These are phyloP conservation scores for Ceratocystiopsis brevicomis DNA, from an alignment of 2,329 filamentous ascomycete species.

Conservation along the genomic window DNA sequence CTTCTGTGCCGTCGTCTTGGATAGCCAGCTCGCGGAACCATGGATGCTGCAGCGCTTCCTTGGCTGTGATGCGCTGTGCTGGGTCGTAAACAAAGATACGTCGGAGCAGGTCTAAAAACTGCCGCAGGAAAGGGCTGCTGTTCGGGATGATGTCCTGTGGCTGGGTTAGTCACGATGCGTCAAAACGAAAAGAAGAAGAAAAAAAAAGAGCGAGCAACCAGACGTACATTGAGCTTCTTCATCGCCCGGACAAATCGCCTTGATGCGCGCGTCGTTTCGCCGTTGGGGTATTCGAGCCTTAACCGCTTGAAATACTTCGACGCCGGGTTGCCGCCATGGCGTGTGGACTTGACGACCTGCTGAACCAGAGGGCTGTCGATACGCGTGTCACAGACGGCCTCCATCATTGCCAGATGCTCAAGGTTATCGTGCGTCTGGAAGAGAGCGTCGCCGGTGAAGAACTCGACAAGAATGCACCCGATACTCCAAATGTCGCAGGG, in stretches of 20 bases:
- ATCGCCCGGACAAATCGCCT: slow-evolving; percentile 52
- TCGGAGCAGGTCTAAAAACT: slow-evolving; percentile 44
- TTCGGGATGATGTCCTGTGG: slow-evolving; percentile 48
- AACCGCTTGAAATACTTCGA: slow-evolving; percentile 52
- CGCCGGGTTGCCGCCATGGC: slow-evolving; percentile 40
- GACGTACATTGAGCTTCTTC: slow-evolving; percentile 40
- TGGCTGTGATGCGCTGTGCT: slow-evolving; percentile 43
- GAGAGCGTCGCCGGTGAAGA: slow-evolving; percentile 51
- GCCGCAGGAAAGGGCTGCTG: slow-evolving; percentile 37
- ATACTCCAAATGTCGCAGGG: slow-evolving; percentile 61
- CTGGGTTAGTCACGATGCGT: slow-evolving; percentile 19
- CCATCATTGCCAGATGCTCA: slow-evolving; percentile 61
- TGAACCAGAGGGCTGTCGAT: slow-evolving; percentile 41
- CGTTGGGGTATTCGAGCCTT: slow-evolving; percentile 44
- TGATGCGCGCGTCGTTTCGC: slow-evolving; percentile 45
- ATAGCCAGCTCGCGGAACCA: slow-evolving; percentile 48
- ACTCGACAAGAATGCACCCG: slow-evolving; percentile 52
- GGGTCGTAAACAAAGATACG: slow-evolving; percentile 54
- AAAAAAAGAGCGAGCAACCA: too few species aligned
- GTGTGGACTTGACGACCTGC: slow-evolving; percentile 35
- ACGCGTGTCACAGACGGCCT: slow-evolving; percentile 40
- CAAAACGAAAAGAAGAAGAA: background rate
- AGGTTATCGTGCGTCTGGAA: slow-evolving; percentile 58
- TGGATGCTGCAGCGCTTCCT: slow-evolving; percentile 44
- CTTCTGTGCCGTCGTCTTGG: slow-evolving; percentile 49